These are phyloP conservation scores for Mycogone perniciosa DNA, from an alignment of 2,329 filamentous ascomycete genomes.

Conservation along the genomic window DNA sequence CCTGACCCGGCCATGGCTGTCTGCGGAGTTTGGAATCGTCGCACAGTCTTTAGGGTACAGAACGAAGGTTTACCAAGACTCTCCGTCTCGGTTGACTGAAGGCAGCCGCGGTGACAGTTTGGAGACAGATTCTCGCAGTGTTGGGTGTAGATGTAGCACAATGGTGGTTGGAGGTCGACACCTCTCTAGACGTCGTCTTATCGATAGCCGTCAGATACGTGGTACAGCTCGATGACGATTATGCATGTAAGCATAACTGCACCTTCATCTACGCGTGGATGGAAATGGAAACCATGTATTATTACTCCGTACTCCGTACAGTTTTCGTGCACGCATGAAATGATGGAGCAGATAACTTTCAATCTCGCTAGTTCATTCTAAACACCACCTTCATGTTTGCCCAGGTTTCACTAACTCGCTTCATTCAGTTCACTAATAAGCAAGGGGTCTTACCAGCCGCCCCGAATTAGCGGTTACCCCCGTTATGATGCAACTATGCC, in stretches of 20 bases:
- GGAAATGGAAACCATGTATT: not conserved
- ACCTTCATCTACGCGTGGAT: not conserved
- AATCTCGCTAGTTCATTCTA: too few relatives aligned
- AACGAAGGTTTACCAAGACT: not conserved
- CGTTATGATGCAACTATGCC: constrained; percentile 17
- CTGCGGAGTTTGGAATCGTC: not conserved
- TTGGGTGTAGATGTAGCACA: not conserved
- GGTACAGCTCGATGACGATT: not conserved
- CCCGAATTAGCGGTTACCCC: constrained; percentile 11
- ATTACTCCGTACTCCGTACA: not conserved
- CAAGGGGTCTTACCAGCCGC: constrained; percentile 7
- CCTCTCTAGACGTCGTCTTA: constrained; percentile 1
- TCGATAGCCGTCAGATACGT: constrained; percentile 4
- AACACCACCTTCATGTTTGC: too few relatives aligned
- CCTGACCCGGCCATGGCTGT: constrained; percentile 29
- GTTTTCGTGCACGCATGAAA: not conserved
- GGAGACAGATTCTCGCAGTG: not conserved
- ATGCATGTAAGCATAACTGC: constrained; percentile 1
- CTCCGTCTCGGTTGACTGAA: not conserved
- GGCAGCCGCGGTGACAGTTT: not conserved
- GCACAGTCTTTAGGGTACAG: not conserved
- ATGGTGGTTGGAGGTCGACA: constrained; percentile 6
- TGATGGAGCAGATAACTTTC: too few relatives aligned
- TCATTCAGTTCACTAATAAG: not conserved
- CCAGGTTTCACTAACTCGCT: too few relatives aligned